Conservation (phyloP, 345 rosid species). For the Pistacia atlantica region DNA sequence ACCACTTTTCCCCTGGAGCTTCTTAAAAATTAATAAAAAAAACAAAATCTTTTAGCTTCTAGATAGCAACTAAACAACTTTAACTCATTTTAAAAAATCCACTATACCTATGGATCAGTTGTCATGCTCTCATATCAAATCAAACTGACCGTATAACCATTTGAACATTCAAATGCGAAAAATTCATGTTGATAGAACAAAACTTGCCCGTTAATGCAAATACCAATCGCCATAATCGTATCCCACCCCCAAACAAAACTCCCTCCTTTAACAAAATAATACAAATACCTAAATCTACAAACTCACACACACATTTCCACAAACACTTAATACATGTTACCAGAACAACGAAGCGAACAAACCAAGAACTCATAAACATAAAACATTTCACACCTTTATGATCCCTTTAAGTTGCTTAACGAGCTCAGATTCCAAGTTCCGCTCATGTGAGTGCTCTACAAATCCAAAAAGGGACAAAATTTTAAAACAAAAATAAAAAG, state of each 20-base stretch:
- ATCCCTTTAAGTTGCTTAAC: slow-evolving; percentile 87
- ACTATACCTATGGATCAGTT: too few relatives aligned
- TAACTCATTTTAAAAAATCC: too few relatives aligned
- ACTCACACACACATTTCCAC: slow-evolving; percentile 13
- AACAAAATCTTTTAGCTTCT: too few relatives aligned
- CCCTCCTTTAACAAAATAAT: neutral
- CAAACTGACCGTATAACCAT: too few relatives aligned
- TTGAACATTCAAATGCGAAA: too few relatives aligned
- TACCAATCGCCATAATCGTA: neutral
- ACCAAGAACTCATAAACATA: neutral
- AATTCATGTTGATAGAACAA: neutral
- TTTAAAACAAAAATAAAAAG: neutral
- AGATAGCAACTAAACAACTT: too few relatives aligned
- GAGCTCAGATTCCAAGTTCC: slow-evolving; percentile 65
- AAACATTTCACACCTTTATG: slow-evolving; percentile 58
- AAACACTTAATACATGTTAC: slow-evolving; percentile 7
- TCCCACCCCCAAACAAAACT: neutral
- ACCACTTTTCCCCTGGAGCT: too few relatives aligned
- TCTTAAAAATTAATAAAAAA: too few relatives aligned
- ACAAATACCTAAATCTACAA: neutral
- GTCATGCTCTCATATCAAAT: too few relatives aligned
- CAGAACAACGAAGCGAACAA: neutral
- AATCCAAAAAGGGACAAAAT: neutral
- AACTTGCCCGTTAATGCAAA: too few relatives aligned
- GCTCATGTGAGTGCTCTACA: slow-evolving; percentile 72